Base-by-base conservation (phyloP, 2,329 filamentous ascomycete genomes). In the Xylaria sp. region DNA sequence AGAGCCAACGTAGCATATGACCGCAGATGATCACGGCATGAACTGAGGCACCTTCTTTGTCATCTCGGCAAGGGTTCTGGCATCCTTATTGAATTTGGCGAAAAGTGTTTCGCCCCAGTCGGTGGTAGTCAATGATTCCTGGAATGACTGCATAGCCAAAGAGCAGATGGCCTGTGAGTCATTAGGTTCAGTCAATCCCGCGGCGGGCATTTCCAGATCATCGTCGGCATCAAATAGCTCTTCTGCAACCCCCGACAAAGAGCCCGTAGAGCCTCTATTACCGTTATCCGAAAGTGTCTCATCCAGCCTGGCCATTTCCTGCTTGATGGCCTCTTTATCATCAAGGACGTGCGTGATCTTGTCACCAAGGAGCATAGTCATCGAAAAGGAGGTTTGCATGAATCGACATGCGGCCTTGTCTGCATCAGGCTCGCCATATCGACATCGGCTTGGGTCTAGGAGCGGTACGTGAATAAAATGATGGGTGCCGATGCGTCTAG, bases 361-460 rank as follows among this genome's bases (percentile, higher is more conserved):
- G 11, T 55, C 43, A 14, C 40, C 49, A 17, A 60, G 14, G 4
- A 55, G 17, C 57, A 60, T 54, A 2, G 50, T 23, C 14, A 47
- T 49, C 50, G n/a, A 35, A 17, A 60, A 60, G 21, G 57, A 60
- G 2, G 50, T 49, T 9, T 60, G 50, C 57, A 55, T 60, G 42
- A 60, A 55, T 14, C 47, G 47, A 2, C 35, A 25, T 17, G 50
- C 50, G 1, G 35, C 35, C 43, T 42, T 17, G 8, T 60, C 23
- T 8, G 42, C 43, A 2, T 11, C 11, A 3, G 38, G 23, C 14
- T 21, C 4, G 25, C 57, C 57, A 4, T 54, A 60, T n/a, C 50
- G 57, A 12, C 57, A 54, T 42, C 42, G 50, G 35, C 25, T 60
- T 14, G 50, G 50, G 23, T 55, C 33, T 17, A 60, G 4, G 5